Conservation (phyloP, 352 stramenopile species). For the Pythium rishiriense region DNA sequence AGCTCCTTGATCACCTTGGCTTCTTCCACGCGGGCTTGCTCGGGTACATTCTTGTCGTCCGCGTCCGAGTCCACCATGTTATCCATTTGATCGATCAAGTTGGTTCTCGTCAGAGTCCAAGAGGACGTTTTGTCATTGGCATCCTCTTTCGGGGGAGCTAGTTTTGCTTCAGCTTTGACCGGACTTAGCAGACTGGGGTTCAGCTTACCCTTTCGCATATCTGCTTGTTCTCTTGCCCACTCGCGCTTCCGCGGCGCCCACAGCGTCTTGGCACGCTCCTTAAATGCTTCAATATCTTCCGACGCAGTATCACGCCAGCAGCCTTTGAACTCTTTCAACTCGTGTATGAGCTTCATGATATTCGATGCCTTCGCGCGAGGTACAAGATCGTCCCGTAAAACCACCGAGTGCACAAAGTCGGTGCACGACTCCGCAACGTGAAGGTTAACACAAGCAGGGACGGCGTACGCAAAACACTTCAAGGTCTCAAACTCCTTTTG, state of each 20-base stretch:
- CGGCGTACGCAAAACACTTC: constrained; percentile 85
- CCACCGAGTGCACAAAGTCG: constrained; percentile 81
- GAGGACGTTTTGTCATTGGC: constrained; percentile 45
- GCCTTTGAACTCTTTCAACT: constrained; percentile 81
- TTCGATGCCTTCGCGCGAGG: constrained; percentile 83
- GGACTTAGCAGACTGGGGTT: constrained; percentile 7
- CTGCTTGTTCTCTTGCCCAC: constrained; percentile 70
- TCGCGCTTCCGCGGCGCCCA: constrained; percentile 82
- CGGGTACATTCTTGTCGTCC: constrained; percentile 38
- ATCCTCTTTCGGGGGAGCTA: background rate
- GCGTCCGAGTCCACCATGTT: constrained; percentile 35
- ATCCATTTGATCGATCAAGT: constrained; percentile 79
- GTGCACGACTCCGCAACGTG: constrained; percentile 75
- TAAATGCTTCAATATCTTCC: constrained; percentile 80
- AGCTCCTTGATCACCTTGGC: constrained; percentile 57
- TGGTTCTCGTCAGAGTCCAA: constrained; percentile 73
- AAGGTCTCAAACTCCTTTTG: constrained; percentile 84
- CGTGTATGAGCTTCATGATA: constrained; percentile 70
- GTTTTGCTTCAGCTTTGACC: constrained; percentile 21
- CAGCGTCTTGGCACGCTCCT: constrained; percentile 78
- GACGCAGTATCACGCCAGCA: constrained; percentile 78
- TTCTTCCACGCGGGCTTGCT: constrained; percentile 45
- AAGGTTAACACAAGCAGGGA: constrained; percentile 82
- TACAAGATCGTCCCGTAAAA: constrained; percentile 85
- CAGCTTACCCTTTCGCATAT: constrained; percentile 36